Conservation (phyloP, 495 filamentous ascomycete species). For the Aspergillus avenaceus region DNA sequence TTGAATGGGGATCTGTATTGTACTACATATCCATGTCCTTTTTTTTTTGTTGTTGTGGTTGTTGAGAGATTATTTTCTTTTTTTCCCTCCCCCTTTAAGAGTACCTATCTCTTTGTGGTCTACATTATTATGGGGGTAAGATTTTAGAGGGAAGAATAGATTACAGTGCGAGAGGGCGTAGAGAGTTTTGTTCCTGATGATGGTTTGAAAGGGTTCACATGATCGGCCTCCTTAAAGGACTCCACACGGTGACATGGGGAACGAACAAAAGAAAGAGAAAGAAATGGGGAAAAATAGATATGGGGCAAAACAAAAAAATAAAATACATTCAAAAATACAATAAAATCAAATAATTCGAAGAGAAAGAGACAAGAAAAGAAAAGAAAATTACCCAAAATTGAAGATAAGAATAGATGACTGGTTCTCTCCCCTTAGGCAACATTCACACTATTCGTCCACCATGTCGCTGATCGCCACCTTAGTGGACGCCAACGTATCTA, state of each 20-base stretch:
- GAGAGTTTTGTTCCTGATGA: too few species aligned
- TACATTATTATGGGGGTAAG: not conserved
- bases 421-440: not conserved
- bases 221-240: too few species aligned
- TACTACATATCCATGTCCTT: not conserved
- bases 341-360: too few species aligned
- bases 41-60: not conserved
- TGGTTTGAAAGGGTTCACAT: not conserved
- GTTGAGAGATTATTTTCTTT: not conserved
- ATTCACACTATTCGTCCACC: not conserved
- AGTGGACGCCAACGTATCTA: not conserved
- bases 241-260: not conserved
- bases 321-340: too few species aligned
- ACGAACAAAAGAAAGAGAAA: too few species aligned
- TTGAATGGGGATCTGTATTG: not conserved
- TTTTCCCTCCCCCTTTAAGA: not conserved
- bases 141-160: not conserved
- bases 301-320: too few species aligned
- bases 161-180: not conserved
- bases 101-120: not conserved
- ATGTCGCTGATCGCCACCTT: slow-evolving; percentile 1
- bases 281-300: too few species aligned
- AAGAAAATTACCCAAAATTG: not conserved
- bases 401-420: not conserved
- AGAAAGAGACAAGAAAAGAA: too few species aligned